Evolutionary conservation across 2,329 filamentous ascomycete genomes (phyloP).

Genomic region (Scopulariopsis brevicaulis): DNA sequence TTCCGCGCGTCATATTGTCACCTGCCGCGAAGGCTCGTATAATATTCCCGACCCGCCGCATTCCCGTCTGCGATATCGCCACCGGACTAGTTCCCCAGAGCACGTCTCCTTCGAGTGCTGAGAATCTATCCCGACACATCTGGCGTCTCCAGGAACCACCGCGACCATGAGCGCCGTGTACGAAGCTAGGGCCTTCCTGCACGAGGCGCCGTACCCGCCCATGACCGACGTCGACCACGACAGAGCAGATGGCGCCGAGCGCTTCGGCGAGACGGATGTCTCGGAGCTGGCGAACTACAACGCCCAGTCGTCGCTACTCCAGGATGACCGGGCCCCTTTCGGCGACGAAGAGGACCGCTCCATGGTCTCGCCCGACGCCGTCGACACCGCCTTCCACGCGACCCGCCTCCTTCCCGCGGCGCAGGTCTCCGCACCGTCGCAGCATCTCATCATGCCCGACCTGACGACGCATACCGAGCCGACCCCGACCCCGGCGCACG

Average conservation of each 20-base stretch:
- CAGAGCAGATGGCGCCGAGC: constrained; percentile 18
- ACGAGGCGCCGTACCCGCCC: constrained; percentile 33
- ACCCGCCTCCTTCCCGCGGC: constrained; percentile 19
- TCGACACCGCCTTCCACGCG: constrained; percentile 10
- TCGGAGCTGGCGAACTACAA: constrained; percentile 31
- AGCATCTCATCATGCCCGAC: neutral
- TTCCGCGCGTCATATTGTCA: neutral
- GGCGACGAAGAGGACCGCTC: constrained; percentile 24
- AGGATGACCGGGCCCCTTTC: constrained; percentile 24
- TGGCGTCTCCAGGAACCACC: neutral
- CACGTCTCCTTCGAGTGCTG: neutral
- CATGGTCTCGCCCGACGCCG: constrained; percentile 18
- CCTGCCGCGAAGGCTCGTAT: neutral
- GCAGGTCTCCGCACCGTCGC: neutral
- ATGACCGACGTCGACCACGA: constrained; percentile 25
- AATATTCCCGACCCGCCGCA: neutral
- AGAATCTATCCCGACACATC: neutral
- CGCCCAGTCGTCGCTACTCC: constrained; percentile 22
- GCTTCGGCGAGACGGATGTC: constrained; percentile 29
- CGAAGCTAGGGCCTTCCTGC: constrained; percentile 35
- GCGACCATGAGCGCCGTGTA: constrained; percentile 39
- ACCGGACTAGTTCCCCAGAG: neutral
- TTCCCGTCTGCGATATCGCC: neutral
- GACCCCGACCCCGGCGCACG: neutral
- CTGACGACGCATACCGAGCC: neutral